These are phyloP conservation scores for Amanita fuliginea DNA, from an alignment of 768 basidiomycete species.

Conservation along the genomic window DNA sequence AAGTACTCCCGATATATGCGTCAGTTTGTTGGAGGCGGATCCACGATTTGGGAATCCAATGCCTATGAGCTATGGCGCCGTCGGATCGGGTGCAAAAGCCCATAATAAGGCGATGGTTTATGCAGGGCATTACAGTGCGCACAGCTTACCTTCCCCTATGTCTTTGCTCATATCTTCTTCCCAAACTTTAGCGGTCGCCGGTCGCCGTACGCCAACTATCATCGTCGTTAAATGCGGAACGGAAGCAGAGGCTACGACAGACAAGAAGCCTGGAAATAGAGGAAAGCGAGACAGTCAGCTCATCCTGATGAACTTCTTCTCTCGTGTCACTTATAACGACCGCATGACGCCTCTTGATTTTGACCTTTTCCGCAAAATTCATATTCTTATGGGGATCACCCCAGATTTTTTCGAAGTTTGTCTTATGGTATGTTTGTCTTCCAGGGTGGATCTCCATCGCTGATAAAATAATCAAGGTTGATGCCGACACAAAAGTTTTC, in stretches of 20 bases:
- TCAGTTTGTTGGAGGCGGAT: constrained; percentile 83
- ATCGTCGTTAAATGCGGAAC: constrained; percentile 96
- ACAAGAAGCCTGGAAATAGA: constrained; percentile 95
- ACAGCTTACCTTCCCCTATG: neutral
- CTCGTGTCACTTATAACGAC: constrained; percentile 97
- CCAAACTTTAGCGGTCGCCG: constrained; percentile 48
- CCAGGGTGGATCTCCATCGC: neutral
- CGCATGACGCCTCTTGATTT: constrained; percentile 97
- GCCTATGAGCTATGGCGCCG: constrained; percentile 88
- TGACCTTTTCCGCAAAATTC: constrained; percentile 95
- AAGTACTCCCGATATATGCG: constrained; percentile 96
- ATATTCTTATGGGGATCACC: constrained; percentile 96
- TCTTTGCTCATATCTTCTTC: constrained; percentile 6
- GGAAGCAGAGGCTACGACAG: constrained; percentile 67
- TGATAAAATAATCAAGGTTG: constrained; percentile 53
- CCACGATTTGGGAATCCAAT: constrained; percentile 92
- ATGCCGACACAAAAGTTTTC: constrained; percentile 95
- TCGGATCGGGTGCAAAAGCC: constrained; percentile 80
- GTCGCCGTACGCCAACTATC: constrained; percentile 87
- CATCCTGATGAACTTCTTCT: constrained; percentile 99
- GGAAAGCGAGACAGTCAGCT: constrained; percentile 98
- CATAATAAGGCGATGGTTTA: constrained; percentile 97
- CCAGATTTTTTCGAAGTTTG: constrained; percentile 98
- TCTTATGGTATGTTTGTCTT: constrained; percentile 67
- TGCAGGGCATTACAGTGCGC: constrained; percentile 96